Base-by-base conservation (phyloP, 352 stramenopile species). In the Plasmopara muralis region DNA sequence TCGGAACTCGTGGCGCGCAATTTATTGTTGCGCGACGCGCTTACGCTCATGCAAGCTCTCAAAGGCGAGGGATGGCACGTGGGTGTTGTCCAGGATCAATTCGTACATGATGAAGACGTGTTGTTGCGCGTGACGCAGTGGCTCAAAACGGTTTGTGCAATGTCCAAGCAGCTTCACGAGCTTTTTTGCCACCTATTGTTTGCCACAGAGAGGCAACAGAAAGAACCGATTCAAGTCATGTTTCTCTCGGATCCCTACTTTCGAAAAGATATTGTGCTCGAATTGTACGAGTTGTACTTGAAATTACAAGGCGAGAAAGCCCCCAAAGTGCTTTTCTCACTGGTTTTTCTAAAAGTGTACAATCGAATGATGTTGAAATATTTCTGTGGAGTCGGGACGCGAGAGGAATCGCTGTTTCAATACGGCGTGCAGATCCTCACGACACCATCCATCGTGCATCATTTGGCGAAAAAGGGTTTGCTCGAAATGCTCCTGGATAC, bases 371-470 rank as follows among this genome's bases (percentile, higher is more conserved):
- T 90, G 77, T 48, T 79, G 35, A 89, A 92, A 50, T 97, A 95
- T 60, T 87, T 90, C 49, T 87, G 79, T 56, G 85, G 87, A 10
- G 73, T 97, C n/a, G 91, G 91, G n/a, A 96, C 87, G 2, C 60
- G 66, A 10, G 69, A 93, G 47, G 87, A 97, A 64, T 93, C 78
- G n/a, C 47, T 96, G 9, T 95, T 97, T 57, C 75, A 85, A 18
- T 93, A 96, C 45, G 83, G 86, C 13, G 91, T 97, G n/a, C 91
- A 97, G 66, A 89, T 97, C 50, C 93, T 97, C 50, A 97, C 90
- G 28, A 96, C 92, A 10, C 87, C 91, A 10, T 96, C 84, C 7
- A 87, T 96, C 16, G 83, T 95, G 0, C 72, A 74, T 10, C 63
- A 83, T 5, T 68, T 93, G 1, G 69, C 75, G 0, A 67, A 51